Evolutionary conservation across 495 filamentous ascomycete species (phyloP).

Genomic region (Lineolata rhizophorae): DNA sequence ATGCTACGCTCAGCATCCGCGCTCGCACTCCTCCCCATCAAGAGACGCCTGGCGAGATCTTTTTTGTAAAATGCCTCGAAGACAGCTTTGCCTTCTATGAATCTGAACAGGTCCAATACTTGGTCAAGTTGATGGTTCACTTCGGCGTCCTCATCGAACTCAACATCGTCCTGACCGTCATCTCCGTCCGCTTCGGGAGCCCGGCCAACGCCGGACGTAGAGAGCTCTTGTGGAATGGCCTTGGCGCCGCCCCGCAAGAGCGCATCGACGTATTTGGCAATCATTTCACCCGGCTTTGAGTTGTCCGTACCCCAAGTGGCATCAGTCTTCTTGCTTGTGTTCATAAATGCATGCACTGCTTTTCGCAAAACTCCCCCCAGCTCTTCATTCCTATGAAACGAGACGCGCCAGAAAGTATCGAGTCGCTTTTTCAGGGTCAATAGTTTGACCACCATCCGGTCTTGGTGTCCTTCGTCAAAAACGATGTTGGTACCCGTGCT

Average conservation of each 20-base stretch:
- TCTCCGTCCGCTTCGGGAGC: constrained; percentile 21
- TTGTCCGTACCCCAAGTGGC: constrained; percentile 57
- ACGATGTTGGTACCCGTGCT: constrained; percentile 58
- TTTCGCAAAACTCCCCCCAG: constrained; percentile 61
- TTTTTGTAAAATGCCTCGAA: constrained; percentile 99
- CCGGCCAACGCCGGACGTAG: constrained; percentile 8
- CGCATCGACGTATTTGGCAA: constrained; percentile 87
- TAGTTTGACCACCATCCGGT: constrained; percentile 72
- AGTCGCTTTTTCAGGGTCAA: constrained; percentile 64
- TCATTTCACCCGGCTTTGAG: constrained; percentile 92
- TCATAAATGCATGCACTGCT: constrained; percentile 76
- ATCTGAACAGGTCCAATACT: constrained; percentile 82
- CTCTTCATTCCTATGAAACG: constrained; percentile 52
- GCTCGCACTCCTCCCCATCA: constrained; percentile 81
- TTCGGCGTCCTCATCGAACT: constrained; percentile 71
- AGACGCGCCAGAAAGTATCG: constrained; percentile 45
- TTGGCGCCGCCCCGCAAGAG: constrained; percentile 74
- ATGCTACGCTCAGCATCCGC: constrained; percentile 91
- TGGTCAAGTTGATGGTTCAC: constrained; percentile 77
- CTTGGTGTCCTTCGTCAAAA: constrained; percentile 49
- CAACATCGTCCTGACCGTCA: constrained; percentile 29
- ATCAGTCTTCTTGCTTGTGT: constrained; percentile 45
- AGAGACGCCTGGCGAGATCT: constrained; percentile 67
- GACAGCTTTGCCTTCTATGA: constrained; percentile 90
- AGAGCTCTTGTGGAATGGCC: constrained; percentile 38